Conservation (phyloP, 352 stramenopile genomes). For the Phytopythium montanum region DNA sequence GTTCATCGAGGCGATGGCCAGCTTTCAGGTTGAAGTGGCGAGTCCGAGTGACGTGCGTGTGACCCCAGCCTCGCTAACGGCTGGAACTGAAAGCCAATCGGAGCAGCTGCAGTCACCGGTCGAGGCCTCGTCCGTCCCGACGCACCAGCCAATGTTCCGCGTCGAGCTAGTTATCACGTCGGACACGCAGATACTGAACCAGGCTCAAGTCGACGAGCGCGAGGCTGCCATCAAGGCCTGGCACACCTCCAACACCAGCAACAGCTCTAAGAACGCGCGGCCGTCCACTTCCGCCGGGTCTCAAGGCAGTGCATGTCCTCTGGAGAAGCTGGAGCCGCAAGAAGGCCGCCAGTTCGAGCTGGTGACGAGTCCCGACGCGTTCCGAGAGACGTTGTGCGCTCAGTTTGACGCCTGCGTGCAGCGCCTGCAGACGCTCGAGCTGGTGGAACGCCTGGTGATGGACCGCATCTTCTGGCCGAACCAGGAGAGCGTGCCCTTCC, state of each 20-base stretch:
- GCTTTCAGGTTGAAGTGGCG: constrained; percentile 48
- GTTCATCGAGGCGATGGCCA: constrained; percentile 68
- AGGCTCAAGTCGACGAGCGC: constrained; percentile 44
- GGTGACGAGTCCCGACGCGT: constrained; percentile 52
- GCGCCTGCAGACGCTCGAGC: constrained; percentile 78
- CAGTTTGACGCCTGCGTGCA: constrained; percentile 85
- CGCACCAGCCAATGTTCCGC: constrained; percentile 68
- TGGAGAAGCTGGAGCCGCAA: constrained; percentile 39
- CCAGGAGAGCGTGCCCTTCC: constrained; percentile 87
- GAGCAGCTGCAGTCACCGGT: not conserved
- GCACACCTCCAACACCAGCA: constrained; percentile 44
- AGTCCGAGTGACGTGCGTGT: constrained; percentile 48
- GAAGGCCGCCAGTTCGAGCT: constrained; percentile 79
- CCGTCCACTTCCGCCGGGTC: not conserved
- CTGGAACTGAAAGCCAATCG: too few relatives aligned
- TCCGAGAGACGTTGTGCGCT: constrained; percentile 58
- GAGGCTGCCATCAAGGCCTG: constrained; percentile 61
- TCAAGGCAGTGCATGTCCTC: constrained; percentile 34
- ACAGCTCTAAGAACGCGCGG: constrained; percentile 19
- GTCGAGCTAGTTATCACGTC: constrained; percentile 67
- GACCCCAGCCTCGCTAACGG: not conserved
- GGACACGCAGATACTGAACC: constrained; percentile 53
- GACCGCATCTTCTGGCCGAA: constrained; percentile 94
- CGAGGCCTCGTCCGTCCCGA: constrained; percentile 2
- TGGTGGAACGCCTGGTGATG: constrained; percentile 93